Evolutionary conservation across 106 monocot genomes (phyloP).

Genomic region (Dioscorea alata): DNA sequence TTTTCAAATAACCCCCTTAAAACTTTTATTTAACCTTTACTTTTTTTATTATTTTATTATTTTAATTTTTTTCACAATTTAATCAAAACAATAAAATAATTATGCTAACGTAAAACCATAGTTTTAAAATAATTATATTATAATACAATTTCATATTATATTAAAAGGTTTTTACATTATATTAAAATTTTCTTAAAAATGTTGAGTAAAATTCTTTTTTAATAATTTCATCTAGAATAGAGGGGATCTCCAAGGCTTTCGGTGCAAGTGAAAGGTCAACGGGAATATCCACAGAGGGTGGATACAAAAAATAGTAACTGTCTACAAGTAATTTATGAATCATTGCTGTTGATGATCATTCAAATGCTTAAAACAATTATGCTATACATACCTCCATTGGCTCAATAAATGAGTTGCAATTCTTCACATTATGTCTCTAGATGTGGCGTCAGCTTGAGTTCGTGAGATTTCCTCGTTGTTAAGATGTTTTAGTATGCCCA

Average conservation of each 20-base stretch:
- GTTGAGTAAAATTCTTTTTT: too few species aligned
- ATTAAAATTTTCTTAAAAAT: too few species aligned
- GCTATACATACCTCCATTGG: slow-evolving; percentile 52
- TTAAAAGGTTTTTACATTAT: too few species aligned
- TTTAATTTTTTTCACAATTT: too few species aligned
- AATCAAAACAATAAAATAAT: too few species aligned
- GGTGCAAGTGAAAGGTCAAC: slow-evolving; percentile 80
- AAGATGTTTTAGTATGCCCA: slow-evolving; percentile 90
- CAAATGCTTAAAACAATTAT: neutral
- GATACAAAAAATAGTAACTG: slow-evolving; percentile 93
- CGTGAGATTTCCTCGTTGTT: slow-evolving; percentile 88
- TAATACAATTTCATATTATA: too few species aligned
- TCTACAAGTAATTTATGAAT: neutral
- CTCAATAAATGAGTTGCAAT: slow-evolving; percentile 68
- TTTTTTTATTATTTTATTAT: too few species aligned
- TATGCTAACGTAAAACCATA: too few species aligned
- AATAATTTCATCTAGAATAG: slow-evolving; percentile 47
- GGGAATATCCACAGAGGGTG: slow-evolving; percentile 61
- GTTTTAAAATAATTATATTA: too few species aligned
- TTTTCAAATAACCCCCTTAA: too few species aligned
- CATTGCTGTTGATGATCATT: neutral
- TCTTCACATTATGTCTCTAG: slow-evolving; percentile 62
- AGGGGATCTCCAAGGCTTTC: slow-evolving; percentile 69
- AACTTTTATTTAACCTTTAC: too few species aligned
- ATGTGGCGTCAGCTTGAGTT: slow-evolving; percentile 32